Evolutionary conservation across 306 rosid species (phyloP).

Genomic region (Glycine soja): DNA sequence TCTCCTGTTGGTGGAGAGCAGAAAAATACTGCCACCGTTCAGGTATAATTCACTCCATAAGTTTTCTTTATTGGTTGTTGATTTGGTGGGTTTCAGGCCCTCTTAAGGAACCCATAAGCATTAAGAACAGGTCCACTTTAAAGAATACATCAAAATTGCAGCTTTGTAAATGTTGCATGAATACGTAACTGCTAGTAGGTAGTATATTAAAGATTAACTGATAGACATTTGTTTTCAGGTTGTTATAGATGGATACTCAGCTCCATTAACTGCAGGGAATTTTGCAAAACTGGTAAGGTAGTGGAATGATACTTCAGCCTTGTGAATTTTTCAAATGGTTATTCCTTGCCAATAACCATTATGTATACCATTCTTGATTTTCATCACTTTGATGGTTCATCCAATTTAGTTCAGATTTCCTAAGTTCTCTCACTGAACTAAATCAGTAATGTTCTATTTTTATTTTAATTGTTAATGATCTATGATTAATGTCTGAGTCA

Average conservation of each 20-base stretch:
- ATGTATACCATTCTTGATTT: constrained; percentile 20
- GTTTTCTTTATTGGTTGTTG: constrained; percentile 28
- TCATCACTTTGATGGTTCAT: constrained; percentile 11
- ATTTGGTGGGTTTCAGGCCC: constrained; percentile 34
- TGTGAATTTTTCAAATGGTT: constrained; percentile 27
- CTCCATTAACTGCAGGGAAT: constrained; percentile 92
- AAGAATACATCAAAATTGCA: constrained; percentile 6
- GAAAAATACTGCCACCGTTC: constrained; percentile 75
- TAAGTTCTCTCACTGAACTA: constrained; percentile 32
- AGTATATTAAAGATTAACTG: constrained; percentile 31
- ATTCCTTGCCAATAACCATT: constrained; percentile 23
- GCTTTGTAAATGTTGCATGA: constrained; percentile 27
- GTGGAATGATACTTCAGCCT: constrained; percentile 63
- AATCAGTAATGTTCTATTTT: constrained; percentile 21
- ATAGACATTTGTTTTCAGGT: constrained; percentile 60
- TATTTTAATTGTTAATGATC: constrained; percentile 24
- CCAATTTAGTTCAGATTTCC: constrained; percentile 22
- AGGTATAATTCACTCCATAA: constrained; percentile 56
- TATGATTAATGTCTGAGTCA: constrained; percentile 28
- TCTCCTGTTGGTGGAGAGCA: constrained; percentile 83
- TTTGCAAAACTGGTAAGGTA: constrained; percentile 98
- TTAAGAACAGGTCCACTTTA: background rate
- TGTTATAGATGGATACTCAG: constrained; percentile 88
- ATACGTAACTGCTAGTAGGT: background rate
- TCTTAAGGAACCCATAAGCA: constrained; percentile 26